Evolutionary conservation across 2,329 filamentous ascomycete species (phyloP).

Genomic region (Colletotrichum spaethianum): DNA sequence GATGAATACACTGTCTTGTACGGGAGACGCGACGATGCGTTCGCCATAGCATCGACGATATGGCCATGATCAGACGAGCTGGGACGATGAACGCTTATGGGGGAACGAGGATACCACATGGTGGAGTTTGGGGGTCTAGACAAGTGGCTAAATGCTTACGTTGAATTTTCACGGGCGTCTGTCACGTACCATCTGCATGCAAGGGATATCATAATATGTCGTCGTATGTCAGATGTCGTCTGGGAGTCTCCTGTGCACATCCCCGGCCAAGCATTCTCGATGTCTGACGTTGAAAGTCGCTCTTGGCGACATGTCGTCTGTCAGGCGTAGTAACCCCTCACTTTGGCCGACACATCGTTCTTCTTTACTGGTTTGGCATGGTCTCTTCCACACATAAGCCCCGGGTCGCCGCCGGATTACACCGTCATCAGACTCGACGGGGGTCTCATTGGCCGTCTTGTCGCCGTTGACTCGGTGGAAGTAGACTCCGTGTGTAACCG

Average conservation of each 20-base stretch:
- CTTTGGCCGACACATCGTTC: neutral
- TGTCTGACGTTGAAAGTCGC: neutral
- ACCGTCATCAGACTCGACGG: neutral
- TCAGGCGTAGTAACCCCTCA: neutral
- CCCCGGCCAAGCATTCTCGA: neutral
- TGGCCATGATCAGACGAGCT: slow-evolving; percentile 31
- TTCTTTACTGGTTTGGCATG: neutral
- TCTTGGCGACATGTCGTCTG: neutral
- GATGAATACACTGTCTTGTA: slow-evolving; percentile 52
- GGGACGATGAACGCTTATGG: neutral
- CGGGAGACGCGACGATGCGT: slow-evolving; percentile 46
- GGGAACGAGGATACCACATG: neutral
- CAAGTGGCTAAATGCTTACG: slow-evolving; percentile 31
- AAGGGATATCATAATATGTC: slow-evolving; percentile 31
- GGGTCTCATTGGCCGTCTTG: slow-evolving; percentile 18
- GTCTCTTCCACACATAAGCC: neutral
- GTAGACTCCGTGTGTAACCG: slow-evolving; percentile 7
- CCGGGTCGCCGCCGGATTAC: neutral
- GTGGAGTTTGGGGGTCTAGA: neutral
- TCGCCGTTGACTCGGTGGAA: neutral
- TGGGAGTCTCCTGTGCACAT: neutral
- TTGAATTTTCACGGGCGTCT: slow-evolving; percentile 7
- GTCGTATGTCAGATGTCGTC: slow-evolving; percentile 31
- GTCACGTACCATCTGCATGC: slow-evolving; percentile 35
- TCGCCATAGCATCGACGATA: slow-evolving; percentile 45